Percentiles rank a stretch among this genome's conserved stretches.
phyloP scores from a whole-genome alignment of 345 rosid genomes.

The Eucalyptus marginata region DNA sequence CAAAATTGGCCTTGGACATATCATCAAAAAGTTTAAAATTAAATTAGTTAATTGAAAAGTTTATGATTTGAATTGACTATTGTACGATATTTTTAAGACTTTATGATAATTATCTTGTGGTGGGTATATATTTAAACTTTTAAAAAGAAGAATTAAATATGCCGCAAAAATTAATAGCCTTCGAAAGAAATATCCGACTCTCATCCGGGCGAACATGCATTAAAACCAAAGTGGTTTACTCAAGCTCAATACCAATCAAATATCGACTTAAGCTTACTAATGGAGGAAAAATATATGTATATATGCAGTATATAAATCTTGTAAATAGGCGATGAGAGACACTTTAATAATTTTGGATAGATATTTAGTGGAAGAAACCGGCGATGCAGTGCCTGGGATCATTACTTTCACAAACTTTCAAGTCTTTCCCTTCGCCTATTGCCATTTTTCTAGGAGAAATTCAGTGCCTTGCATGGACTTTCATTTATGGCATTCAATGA shows the following conservation, averaged over 20 bases:
- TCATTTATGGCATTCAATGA: not conserved
- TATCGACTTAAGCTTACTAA: not conserved
- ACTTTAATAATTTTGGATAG: not conserved
- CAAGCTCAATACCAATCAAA: not conserved
- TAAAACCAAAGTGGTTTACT: not conserved
- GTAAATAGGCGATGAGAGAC: not conserved
- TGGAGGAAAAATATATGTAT: not conserved
- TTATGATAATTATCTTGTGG: not conserved
- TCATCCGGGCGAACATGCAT: not conserved
- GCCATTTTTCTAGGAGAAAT: not conserved
- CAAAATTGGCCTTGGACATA: not conserved
- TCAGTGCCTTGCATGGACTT: not conserved
- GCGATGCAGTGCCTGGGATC: not conserved
- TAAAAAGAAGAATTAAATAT: not conserved
- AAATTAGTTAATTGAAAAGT: not conserved
- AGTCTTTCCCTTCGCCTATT: not conserved
- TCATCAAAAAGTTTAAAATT: fast-evolving
- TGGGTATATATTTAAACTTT: not conserved
- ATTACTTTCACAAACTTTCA: not conserved
- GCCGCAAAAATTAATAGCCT: not conserved
- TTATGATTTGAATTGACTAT: fast-evolving
- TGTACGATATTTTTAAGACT: not conserved
- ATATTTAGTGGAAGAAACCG: not conserved
- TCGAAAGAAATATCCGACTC: not conserved
- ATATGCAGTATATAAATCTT: not conserved